phyloP scores from a whole-genome alignment of 1,139 yeast genomes.

The Kluyveromyces sp. region DNA sequence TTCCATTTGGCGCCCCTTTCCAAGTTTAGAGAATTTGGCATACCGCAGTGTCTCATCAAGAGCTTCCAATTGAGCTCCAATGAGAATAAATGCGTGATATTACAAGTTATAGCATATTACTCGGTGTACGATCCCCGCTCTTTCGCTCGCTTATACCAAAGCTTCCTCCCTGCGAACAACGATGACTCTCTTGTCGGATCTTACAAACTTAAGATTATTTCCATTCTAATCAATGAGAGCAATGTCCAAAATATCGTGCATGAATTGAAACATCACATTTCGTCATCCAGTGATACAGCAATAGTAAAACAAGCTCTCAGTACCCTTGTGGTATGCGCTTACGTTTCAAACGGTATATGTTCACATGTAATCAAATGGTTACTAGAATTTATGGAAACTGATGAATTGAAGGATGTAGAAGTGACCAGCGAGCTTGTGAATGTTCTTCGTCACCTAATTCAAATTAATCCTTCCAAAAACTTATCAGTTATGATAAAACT shows the following conservation, averaged over 20 bases:
- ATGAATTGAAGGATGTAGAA: slow-evolving; percentile 19
- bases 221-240: slow-evolving; percentile 45
- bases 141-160: slow-evolving; percentile 42
- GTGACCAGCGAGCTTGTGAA: slow-evolving; percentile 55
- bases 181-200: slow-evolving; percentile 44
- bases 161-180: slow-evolving; percentile 52
- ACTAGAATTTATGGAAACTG: slow-evolving; percentile 32
- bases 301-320: slow-evolving; percentile 51
- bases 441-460: slow-evolving; percentile 66
- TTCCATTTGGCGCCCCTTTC: slow-evolving; percentile 47
- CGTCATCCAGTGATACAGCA: slow-evolving; percentile 32
- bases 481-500: slow-evolving; percentile 37
- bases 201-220: slow-evolving; percentile 57
- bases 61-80: slow-evolving; percentile 24
- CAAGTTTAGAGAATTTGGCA: slow-evolving; percentile 39
- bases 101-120: slow-evolving; percentile 39
- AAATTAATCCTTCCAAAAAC: slow-evolving; percentile 45
- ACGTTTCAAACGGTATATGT: slow-evolving; percentile 30
- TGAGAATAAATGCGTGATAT: slow-evolving; percentile 35
- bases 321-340: slow-evolving; percentile 51
- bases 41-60: slow-evolving; percentile 41
- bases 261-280: slow-evolving; percentile 62
- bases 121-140: slow-evolving; percentile 36
- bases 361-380: slow-evolving; percentile 38
- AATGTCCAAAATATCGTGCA: slow-evolving; percentile 49